Evolutionary conservation across 495 filamentous ascomycete species (phyloP), one percentile per base, ranked within the genome.

Genomic region (Acidomyces sp.): DNA sequence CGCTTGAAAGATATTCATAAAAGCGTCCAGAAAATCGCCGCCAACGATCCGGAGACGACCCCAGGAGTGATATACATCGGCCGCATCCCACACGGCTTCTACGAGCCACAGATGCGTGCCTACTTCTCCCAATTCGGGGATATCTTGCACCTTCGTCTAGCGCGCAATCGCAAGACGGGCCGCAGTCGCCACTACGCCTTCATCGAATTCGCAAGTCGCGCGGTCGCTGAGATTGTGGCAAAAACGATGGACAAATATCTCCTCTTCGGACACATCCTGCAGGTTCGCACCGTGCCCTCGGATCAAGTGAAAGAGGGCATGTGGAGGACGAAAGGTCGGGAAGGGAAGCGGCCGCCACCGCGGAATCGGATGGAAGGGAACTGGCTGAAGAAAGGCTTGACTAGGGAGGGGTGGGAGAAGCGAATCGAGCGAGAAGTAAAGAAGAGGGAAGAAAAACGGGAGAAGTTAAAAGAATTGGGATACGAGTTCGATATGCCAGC

Each of bases 171-270:
- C 51, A 77, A 78, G 56, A 95, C 85, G 17, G 90, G 92, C 37
- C 69, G 71, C 26, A 82, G 78, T 51, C 88, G 83, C 63, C 90
- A 96, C 67, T 90, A 80, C 54, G 90, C 85, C 6, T 96, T 93
- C 59, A 69, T 97, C 51, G 83, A 96, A 57, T 97, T 97, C 56
- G 68, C 71, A 16, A 78, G 77, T 32, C 58, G 65, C 27, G 71
- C 77, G 20, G 87, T 93, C 20, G 87, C 88, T 40, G 74, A 82
- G 54, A 84, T 96, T 48, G 90, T 88, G 34, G 79, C 82, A 12
- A 77, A 78, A 50, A 94, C 90, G 2, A 97, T 96, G 92, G 72
- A 96, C 64, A 94, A 90, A 63, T 97, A 97, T 57, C 78, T 96
- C 12, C 71, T 97, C 54, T 95, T 90, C 60, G 80, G 82, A 7